Evolutionary conservation across 1,139 yeast genomes (phyloP).

Genomic region (Zygosaccharomyces sapae): DNA sequence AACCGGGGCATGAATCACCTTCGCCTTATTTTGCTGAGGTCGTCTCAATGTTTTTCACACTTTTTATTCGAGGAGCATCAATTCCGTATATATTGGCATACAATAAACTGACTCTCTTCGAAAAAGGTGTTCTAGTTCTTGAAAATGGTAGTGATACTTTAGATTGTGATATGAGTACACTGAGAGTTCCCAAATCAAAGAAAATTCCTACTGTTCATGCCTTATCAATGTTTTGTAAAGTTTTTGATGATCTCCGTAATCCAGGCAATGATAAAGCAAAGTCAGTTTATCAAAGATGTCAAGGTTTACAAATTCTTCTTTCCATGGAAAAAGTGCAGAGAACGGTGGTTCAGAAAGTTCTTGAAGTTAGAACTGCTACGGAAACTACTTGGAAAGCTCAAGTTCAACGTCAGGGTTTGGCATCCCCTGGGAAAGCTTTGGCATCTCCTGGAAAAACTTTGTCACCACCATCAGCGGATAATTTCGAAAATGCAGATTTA

Average conservation of each 20-base stretch:
- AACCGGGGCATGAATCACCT: constrained; percentile 1
- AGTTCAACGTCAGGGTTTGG: constrained; percentile 3
- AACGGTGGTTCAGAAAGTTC: constrained; percentile 21
- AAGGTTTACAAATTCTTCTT: constrained; percentile 14
- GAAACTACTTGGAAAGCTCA: constrained; percentile 21
- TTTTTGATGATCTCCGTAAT: constrained; percentile 16
- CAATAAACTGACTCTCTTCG: constrained; percentile 22
- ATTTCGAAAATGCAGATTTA: background rate
- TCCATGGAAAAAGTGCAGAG: constrained; percentile 20
- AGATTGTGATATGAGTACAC: constrained; percentile 18
- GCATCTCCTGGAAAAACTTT: background rate
- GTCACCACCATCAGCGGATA: background rate
- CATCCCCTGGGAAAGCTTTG: background rate
- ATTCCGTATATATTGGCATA: constrained; percentile 19
- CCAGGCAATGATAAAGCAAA: constrained; percentile 11
- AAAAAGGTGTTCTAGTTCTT: constrained; percentile 14
- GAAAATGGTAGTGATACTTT: constrained; percentile 6
- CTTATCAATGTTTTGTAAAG: constrained; percentile 16
- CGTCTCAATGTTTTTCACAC: constrained; percentile 4
- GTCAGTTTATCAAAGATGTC: constrained; percentile 16
- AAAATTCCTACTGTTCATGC: constrained; percentile 15
- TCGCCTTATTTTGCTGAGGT: constrained; percentile 13
- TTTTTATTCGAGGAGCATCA: constrained; percentile 16
- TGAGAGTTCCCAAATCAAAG: constrained; percentile 12
- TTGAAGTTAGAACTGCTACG: constrained; percentile 19